A percentile compares a stretch with the other conserved stretches of the same genome.
Conservation (phyloP, 352 stramenopile species). For the Phytophthora boehmeriae region DNA sequence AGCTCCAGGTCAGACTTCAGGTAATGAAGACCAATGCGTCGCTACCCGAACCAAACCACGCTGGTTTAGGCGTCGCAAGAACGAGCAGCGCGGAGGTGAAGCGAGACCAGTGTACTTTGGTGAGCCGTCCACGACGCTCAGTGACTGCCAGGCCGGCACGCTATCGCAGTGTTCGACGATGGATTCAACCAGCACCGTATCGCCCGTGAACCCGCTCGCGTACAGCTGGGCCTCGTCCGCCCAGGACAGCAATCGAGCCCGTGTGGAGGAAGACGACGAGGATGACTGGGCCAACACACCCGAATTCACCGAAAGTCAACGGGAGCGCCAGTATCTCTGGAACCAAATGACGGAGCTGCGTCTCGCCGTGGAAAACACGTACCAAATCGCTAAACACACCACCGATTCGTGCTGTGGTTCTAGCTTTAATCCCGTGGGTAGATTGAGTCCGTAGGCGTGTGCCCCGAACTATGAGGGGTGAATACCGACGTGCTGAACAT, state of each 20-base stretch:
- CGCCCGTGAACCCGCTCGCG: constrained; percentile 24
- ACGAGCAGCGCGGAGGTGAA: constrained; percentile 13
- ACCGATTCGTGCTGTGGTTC: constrained; percentile 35
- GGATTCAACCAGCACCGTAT: constrained; percentile 18
- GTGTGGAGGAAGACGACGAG: constrained; percentile 38
- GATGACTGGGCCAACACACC: constrained; percentile 38
- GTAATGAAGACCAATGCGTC: background rate
- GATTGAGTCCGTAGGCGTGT: constrained; percentile 1
- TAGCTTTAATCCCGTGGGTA: constrained; percentile 25
- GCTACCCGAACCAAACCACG: constrained; percentile 18
- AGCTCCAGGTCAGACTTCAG: background rate
- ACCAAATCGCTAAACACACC: constrained; percentile 46
- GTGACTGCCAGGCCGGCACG: constrained; percentile 25
- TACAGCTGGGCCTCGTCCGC: constrained; percentile 31
- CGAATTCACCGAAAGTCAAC: constrained; percentile 37
- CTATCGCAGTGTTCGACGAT: constrained; percentile 35
- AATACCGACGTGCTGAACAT: constrained; percentile 1
- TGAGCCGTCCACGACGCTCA: constrained; percentile 23
- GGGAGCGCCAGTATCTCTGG: constrained; percentile 32
- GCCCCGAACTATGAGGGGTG: constrained; percentile 12
- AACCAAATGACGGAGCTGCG: constrained; percentile 53
- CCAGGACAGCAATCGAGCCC: constrained; percentile 26
- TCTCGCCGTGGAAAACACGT: constrained; percentile 51
- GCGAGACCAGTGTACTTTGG: constrained; percentile 27
- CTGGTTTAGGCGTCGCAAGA: constrained; percentile 36